These are phyloP conservation scores for Zarea fungicola DNA, from an alignment of 2,329 filamentous ascomycete species.

Conservation along the genomic window DNA sequence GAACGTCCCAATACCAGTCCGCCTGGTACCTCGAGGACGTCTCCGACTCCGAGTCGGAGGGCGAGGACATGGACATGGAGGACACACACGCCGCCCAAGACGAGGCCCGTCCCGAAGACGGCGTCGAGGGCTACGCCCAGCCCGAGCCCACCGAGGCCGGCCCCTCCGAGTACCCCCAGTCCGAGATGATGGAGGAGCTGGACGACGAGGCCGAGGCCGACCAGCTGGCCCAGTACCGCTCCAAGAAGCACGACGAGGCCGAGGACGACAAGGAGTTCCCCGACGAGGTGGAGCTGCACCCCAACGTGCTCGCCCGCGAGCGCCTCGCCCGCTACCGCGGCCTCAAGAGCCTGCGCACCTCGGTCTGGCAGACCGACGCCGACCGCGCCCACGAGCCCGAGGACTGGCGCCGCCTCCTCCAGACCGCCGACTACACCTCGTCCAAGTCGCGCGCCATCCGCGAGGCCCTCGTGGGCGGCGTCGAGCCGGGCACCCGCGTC, in stretches of 20 bases:
- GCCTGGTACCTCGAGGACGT: constrained; percentile 86
- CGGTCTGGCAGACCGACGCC: constrained; percentile 82
- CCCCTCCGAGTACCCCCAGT: constrained; percentile 86
- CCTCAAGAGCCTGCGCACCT: constrained; percentile 84
- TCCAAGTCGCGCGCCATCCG: constrained; percentile 70
- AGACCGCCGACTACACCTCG: constrained; percentile 84
- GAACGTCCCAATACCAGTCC: constrained; percentile 89
- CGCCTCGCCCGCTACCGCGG: constrained; percentile 82
- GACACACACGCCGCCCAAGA: constrained; percentile 56
- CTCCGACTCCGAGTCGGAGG: constrained; percentile 80
- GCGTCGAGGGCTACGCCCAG: constrained; percentile 63
- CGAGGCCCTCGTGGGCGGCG: constrained; percentile 84
- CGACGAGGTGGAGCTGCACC: constrained; percentile 92
- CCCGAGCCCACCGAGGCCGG: constrained; percentile 69
- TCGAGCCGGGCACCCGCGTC: constrained; percentile 77
- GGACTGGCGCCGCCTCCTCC: constrained; percentile 81
- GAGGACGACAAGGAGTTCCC: constrained; percentile 93
- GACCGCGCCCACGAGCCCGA: constrained; percentile 83
- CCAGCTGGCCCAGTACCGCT: constrained; percentile 76
- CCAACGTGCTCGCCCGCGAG: constrained; percentile 79
- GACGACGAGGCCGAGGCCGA: constrained; percentile 76
- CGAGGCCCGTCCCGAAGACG: constrained; percentile 72
- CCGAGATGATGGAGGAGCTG: constrained; percentile 82
- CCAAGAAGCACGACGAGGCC: constrained; percentile 71
- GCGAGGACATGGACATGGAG: constrained; percentile 59